phyloP scores from a whole-genome alignment of 352 stramenopile species.

The Phytophthora pluvialis region DNA sequence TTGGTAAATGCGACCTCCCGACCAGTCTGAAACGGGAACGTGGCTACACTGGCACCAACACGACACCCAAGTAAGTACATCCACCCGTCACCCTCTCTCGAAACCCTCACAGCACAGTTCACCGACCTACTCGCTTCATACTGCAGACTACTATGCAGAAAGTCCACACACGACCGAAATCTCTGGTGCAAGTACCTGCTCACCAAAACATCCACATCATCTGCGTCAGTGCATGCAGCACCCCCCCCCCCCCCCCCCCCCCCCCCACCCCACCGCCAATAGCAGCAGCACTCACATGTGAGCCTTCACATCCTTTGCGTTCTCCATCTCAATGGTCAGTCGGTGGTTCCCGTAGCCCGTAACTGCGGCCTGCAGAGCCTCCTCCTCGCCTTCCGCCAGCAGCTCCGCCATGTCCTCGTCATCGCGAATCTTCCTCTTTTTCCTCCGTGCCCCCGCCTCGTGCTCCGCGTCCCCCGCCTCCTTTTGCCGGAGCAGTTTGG shows the following conservation, averaged over 20 bases:
- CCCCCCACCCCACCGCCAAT: too few relatives aligned
- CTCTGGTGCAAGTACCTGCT: slow-evolving; percentile 71
- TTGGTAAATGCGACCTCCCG: slow-evolving; percentile 60
- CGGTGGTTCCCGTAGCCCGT: slow-evolving; percentile 45
- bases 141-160: slow-evolving; percentile 30
- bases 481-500: slow-evolving; percentile 47
- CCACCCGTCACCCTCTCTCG: too few relatives aligned
- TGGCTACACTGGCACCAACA: slow-evolving; percentile 22
- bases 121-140: slow-evolving; percentile 33
- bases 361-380: slow-evolving; percentile 46
- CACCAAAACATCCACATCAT: background rate
- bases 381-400: slow-evolving; percentile 48
- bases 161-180: slow-evolving; percentile 55
- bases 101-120: background rate
- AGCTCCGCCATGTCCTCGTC: slow-evolving; percentile 42
- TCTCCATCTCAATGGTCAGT: slow-evolving; percentile 42
- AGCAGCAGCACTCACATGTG: slow-evolving; percentile 34
- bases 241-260: too few relatives aligned
- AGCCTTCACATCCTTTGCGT: slow-evolving; percentile 21
- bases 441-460: background rate
- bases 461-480: slow-evolving; percentile 16
- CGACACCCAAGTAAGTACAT: background rate
- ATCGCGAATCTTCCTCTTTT: slow-evolving; percentile 34
- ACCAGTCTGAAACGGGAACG: slow-evolving; percentile 49
- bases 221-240: background rate